Base-by-base conservation (phyloP, 2,329 filamentous ascomycete genomes). In the Aspergillus fumigatus region DNA sequence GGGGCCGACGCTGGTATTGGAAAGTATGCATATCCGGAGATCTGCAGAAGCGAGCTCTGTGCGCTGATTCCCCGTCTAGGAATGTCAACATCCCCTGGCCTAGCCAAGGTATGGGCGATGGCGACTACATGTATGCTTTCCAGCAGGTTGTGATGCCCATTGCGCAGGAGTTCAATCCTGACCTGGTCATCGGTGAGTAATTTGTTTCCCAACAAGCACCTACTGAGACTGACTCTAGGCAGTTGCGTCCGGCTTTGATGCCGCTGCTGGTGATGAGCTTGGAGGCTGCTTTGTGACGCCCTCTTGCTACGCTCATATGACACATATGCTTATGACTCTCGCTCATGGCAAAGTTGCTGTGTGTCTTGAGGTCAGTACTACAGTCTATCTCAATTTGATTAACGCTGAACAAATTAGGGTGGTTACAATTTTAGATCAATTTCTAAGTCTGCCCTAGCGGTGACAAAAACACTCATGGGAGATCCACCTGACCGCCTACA, bases 61-160 rank as follows among this genome's bases (percentile, higher is more conserved):
- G 56, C 23, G 48, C 59, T 66, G 19, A 66, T 48, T 35, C n/a
- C 19, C 19, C 9, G 14, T 53, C 26, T 54, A 81, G 79, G 59
- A 88, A 88, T 60, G 80, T 88, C 58, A 88, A 88, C 64, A 85
- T 88, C 53, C 86, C 86, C 0, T 88, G 86, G 86, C 88, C 78
- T 43, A 80, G 78, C 2, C 80, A 85, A 61, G 85, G 84, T 0
- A 97, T 99, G 91, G 92, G 92, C 1, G 94, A 99, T 72, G 92
- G 90, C 4, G 94, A 99, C 72, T 99, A 99, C 73, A 85, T 99
- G 77, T 93, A 91, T 50, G 94, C 94, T 1, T 99, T 99, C 66
- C 92, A 99, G 66, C 88, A 92, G 70, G 88, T 97, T 38, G 87
- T 99, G 48, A 97, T 99, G 91, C 94, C 94, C 0, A 94, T 97